Percentiles rank a stretch among this genome's conserved stretches.
These are phyloP conservation scores for Naganishia antarctica DNA, from an alignment of 768 basidiomycete species.

Conservation along the genomic window DNA sequence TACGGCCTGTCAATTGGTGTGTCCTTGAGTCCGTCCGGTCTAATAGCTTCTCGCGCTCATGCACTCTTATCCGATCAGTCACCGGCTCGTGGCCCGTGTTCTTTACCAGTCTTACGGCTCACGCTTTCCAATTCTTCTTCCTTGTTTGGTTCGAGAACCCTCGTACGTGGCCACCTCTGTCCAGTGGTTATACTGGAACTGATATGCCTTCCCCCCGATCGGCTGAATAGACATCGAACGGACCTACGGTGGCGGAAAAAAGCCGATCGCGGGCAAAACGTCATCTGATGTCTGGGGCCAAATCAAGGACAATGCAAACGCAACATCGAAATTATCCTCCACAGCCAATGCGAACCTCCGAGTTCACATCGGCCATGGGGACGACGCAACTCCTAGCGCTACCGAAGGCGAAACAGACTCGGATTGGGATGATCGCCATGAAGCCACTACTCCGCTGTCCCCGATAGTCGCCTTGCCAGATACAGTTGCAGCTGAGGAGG, in stretches of 20 bases:
- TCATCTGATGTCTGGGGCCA: neutral
- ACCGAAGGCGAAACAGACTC: slow-evolving; percentile 40
- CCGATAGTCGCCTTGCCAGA: neutral
- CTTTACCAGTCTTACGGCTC: slow-evolving; percentile 87
- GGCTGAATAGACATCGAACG: slow-evolving; percentile 85
- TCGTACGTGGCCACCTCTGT: slow-evolving; percentile 57
- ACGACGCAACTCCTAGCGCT: slow-evolving; percentile 37
- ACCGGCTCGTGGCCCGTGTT: slow-evolving; percentile 57
- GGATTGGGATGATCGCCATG: slow-evolving; percentile 17
- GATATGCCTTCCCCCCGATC: neutral
- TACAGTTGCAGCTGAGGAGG: neutral
- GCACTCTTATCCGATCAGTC: slow-evolving; percentile 30
- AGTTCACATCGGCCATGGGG: neutral
- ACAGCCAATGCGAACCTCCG: neutral
- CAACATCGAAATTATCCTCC: neutral
- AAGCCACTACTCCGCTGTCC: slow-evolving; percentile 10
- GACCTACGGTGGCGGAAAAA: slow-evolving; percentile 78
- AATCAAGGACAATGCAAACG: slow-evolving; percentile 7
- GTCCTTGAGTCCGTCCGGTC: slow-evolving; percentile 11
- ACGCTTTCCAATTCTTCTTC: slow-evolving; percentile 95
- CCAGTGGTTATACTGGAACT: neutral
- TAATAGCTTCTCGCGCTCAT: too few relatives aligned
- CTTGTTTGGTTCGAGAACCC: slow-evolving; percentile 94
- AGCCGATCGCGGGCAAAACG: slow-evolving; percentile 62
- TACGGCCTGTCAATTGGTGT: slow-evolving; percentile 79